Percentiles rank a stretch among this genome's conserved stretches.
phyloP scores from a whole-genome alignment of 805 yeast genomes.

The Yarrowia sp. region DNA sequence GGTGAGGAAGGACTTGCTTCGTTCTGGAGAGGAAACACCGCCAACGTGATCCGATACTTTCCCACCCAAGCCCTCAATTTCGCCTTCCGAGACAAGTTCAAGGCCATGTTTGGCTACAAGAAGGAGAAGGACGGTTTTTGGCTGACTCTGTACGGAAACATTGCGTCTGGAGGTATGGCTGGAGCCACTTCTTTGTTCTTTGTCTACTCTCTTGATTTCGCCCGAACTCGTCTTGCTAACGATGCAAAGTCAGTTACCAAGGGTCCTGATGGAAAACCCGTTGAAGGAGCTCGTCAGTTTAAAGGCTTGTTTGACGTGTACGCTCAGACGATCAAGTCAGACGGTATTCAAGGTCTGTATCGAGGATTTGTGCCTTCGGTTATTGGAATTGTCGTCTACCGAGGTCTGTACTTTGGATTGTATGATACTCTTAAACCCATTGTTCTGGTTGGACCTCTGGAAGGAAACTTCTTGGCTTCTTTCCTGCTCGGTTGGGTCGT shows the following conservation, averaged over 20 bases:
- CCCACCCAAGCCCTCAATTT: conserved; percentile 98
- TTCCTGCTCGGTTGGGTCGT: conserved; percentile 97
- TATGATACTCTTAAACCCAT: conserved; percentile 96
- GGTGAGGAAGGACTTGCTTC: conserved; percentile 88
- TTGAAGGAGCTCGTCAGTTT: conserved; percentile 85
- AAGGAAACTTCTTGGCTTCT: conserved; percentile 91
- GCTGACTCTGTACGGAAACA: conserved; percentile 91
- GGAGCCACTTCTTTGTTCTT: conserved; percentile 93
- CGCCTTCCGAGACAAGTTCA: conserved; percentile 97
- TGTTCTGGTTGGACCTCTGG: conserved; percentile 88
- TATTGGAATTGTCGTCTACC: conserved; percentile 95
- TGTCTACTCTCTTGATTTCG: conserved; percentile 96
- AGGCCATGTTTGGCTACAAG: conserved; percentile 94
- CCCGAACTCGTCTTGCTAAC: conserved; percentile 98
- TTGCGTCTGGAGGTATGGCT: conserved; percentile 98
- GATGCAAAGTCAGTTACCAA: conserved; percentile 61
- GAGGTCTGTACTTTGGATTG: conserved; percentile 98
- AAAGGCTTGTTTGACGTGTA: conserved; percentile 95
- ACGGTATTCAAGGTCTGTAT: conserved; percentile 97
- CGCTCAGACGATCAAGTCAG: conserved; percentile 91
- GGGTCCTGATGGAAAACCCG: conserved; percentile 58
- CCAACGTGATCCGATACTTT: conserved; percentile 98
- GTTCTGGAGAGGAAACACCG: conserved; percentile 99
- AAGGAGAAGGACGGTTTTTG: conserved; percentile 88
- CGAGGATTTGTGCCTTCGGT: conserved; percentile 99